Percentiles rank a stretch among this genome's conserved stretches.
phyloP scores from a whole-genome alignment of 2,329 filamentous ascomycete species.

The Phialemoniopsis sp. region DNA sequence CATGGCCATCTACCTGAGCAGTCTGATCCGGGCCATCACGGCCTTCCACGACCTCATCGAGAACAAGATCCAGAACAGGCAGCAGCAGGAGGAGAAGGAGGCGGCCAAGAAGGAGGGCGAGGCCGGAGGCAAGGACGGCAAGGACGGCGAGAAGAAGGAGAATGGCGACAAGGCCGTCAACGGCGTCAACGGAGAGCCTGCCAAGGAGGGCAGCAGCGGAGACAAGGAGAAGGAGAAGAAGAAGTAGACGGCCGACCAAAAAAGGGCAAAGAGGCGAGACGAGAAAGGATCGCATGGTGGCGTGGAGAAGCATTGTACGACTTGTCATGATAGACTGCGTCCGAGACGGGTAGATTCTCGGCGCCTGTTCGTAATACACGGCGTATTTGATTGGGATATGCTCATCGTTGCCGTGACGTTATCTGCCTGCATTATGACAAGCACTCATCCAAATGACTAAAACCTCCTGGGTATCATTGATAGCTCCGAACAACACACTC shows the following conservation, averaged over 20 bases:
- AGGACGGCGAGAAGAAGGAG: slow-evolving; percentile 56
- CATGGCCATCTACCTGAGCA: slow-evolving; percentile 96
- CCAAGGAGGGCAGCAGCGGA: slow-evolving; percentile 38
- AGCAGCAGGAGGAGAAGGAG: slow-evolving; percentile 95
- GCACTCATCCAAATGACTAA: no score
- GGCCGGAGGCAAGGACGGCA: slow-evolving; percentile 50
- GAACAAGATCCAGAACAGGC: slow-evolving; percentile 99
- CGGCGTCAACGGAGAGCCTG: slow-evolving; percentile 30
- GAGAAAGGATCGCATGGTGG: slow-evolving; percentile 12
- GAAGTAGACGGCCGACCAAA: slow-evolving; percentile 34
- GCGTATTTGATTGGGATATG: background rate
- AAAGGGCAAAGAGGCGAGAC: slow-evolving; percentile 27
- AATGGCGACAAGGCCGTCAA: slow-evolving; percentile 30
- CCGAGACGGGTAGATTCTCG: slow-evolving; percentile 2
- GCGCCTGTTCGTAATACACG: slow-evolving; percentile 17
- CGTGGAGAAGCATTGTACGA: slow-evolving; percentile 14
- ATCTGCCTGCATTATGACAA: no score
- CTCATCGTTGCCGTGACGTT: slow-evolving; percentile 1
- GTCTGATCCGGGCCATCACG: slow-evolving; percentile 93
- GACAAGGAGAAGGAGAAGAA: slow-evolving; percentile 51
- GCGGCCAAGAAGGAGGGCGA: slow-evolving; percentile 71
- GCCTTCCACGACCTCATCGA: slow-evolving; percentile 99
- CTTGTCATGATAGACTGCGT: slow-evolving; percentile 13
- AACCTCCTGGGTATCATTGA: no score
- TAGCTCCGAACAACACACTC: no score